These are phyloP conservation scores for Magnolia kwangsiensis DNA, from an alignment of 164 flowering plant genomes.

Conservation along the genomic window DNA sequence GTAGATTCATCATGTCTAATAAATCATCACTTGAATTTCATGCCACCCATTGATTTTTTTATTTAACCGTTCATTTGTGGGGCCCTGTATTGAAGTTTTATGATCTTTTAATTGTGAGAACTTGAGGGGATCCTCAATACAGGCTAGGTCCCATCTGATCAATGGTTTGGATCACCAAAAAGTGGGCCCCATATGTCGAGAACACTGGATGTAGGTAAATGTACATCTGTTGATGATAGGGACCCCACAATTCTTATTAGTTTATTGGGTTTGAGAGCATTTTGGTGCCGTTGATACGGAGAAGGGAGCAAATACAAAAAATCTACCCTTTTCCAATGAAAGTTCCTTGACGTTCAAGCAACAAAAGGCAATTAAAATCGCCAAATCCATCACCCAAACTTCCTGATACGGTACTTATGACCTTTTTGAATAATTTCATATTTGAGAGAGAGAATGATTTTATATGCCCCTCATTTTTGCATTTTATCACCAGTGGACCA, in stretches of 20 bases:
- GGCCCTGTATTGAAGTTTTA: no score
- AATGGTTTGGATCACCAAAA: background rate
- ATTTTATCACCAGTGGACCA: no score
- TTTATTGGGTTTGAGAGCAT: background rate
- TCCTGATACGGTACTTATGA: background rate
- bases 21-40: no score
- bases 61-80: no score
- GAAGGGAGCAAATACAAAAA: slow-evolving; percentile 12
- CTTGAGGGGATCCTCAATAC: no score
- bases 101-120: background rate
- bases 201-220: background rate
- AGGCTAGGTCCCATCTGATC: background rate
- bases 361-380: slow-evolving; percentile 31
- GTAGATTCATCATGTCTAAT: background rate
- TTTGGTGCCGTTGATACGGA: slow-evolving; percentile 16
- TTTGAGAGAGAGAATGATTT: no score
- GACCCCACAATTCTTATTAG: background rate
- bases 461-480: no score
- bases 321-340: slow-evolving; percentile 34
- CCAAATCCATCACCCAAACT: slow-evolving; percentile 26
- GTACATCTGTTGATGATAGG: background rate
- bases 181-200: background rate
- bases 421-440: no score
- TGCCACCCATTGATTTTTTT: no score
- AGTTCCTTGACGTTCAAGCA: slow-evolving; percentile 53